These are phyloP conservation scores for Posidonia australis DNA, from an alignment of 106 monocot species.

Conservation along the genomic window DNA sequence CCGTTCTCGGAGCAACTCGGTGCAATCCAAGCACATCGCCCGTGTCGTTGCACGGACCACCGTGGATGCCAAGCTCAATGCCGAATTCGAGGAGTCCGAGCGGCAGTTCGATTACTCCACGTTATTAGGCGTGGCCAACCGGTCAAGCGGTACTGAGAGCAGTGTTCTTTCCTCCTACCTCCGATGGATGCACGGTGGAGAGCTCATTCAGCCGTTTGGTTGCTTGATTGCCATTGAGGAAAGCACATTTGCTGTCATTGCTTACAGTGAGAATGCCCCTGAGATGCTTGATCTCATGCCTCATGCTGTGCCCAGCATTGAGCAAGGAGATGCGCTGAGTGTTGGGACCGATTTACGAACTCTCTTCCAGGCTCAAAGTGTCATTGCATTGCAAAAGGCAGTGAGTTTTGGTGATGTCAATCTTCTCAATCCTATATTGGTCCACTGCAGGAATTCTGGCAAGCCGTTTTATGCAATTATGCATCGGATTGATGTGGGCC, in stretches of 20 bases:
- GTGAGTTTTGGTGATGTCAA: slow-evolving; percentile 46
- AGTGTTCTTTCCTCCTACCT: slow-evolving; percentile 54
- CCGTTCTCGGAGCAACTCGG: slow-evolving; percentile 48
- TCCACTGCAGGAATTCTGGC: slow-evolving; percentile 55
- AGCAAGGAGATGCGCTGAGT: slow-evolving; percentile 43
- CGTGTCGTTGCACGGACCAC: slow-evolving; percentile 50
- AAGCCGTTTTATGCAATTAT: slow-evolving; percentile 88
- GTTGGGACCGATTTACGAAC: slow-evolving; percentile 54
- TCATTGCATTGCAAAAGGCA: slow-evolving; percentile 63
- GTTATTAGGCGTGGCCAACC: slow-evolving; percentile 22
- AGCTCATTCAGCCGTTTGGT: slow-evolving; percentile 77
- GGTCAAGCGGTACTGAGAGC: slow-evolving; percentile 7
- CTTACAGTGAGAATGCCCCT: slow-evolving; percentile 74
- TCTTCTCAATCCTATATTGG: slow-evolving; percentile 76
- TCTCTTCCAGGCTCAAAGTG: slow-evolving; percentile 42
- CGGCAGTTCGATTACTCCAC: slow-evolving; percentile 45
- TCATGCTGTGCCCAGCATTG: slow-evolving; percentile 82
- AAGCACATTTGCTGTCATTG: slow-evolving; percentile 42
- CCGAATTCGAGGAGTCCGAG: slow-evolving; percentile 48
- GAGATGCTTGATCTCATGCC: slow-evolving; percentile 77
- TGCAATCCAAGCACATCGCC: slow-evolving; percentile 41
- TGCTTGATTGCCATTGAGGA: slow-evolving; percentile 57
- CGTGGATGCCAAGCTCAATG: slow-evolving; percentile 60
- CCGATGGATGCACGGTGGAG: slow-evolving; percentile 51
- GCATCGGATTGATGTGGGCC: slow-evolving; percentile 52